phyloP scores from a whole-genome alignment of 1,284 basidiomycete genomes.

The Ganoderma leucocontextum region DNA sequence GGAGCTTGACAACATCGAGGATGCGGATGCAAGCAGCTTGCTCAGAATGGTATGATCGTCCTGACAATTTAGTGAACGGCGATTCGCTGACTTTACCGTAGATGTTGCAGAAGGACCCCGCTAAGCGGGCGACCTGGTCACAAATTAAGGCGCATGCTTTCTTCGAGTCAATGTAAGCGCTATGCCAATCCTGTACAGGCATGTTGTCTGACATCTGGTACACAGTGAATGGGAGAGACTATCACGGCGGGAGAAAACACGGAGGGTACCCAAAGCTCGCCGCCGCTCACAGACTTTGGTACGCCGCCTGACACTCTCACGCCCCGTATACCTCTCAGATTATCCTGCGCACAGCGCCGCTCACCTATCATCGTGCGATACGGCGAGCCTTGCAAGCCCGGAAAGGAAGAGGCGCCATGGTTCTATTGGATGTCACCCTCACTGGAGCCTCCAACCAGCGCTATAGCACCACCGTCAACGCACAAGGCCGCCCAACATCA shows the following conservation, averaged over 20 bases:
- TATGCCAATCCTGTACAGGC: not conserved
- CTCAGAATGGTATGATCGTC: not conserved
- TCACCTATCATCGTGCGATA: constrained; percentile 1
- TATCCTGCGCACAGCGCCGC: no score
- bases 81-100: not conserved
- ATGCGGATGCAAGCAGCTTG: not conserved
- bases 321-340: not conserved
- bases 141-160: constrained; percentile 1
- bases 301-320: not conserved
- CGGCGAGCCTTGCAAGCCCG: constrained; percentile 5
- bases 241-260: not conserved
- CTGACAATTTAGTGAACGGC: not conserved
- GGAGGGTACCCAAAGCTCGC: not conserved
- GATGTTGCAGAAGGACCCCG: constrained; percentile 2
- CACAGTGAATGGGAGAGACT: not conserved
- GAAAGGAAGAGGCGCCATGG: constrained; percentile 1
- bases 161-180: not conserved
- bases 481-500: not conserved
- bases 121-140: constrained; percentile 1
- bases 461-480: not conserved
- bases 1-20: not conserved
- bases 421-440: constrained; percentile 2
- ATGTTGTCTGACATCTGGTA: not conserved
- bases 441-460: not conserved
- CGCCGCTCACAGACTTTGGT: not conserved